These are phyloP conservation scores for Hirschfeldia incana DNA, from an alignment of 345 rosid genomes.

Conservation along the genomic window DNA sequence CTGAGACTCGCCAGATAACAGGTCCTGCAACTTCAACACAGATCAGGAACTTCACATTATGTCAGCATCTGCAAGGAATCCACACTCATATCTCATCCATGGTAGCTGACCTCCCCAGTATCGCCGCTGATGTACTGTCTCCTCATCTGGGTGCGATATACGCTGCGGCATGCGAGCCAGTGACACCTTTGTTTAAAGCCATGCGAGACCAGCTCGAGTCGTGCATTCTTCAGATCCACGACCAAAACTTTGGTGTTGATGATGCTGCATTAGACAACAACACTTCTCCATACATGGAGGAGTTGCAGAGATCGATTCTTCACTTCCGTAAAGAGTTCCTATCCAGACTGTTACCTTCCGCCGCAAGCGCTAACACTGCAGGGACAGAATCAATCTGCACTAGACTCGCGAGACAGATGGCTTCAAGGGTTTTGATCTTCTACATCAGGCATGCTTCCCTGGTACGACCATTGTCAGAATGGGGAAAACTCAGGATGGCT, in stretches of 20 bases:
- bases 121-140: slow-evolving; percentile 82
- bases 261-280: slow-evolving; percentile 88
- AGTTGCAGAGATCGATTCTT: slow-evolving; percentile 79
- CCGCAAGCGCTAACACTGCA: slow-evolving; percentile 52
- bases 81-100: slow-evolving; percentile 72
- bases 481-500: slow-evolving; percentile 96
- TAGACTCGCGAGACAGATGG: slow-evolving; percentile 85
- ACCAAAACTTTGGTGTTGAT: slow-evolving; percentile 81
- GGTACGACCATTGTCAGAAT: slow-evolving; percentile 94
- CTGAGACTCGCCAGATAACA: slow-evolving; percentile 84
- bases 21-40: slow-evolving; percentile 90
- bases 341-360: slow-evolving; percentile 74
- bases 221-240: slow-evolving; percentile 89
- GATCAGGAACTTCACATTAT: slow-evolving; percentile 79
- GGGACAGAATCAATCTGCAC: slow-evolving; percentile 89
- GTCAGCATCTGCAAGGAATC: slow-evolving; percentile 91
- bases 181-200: slow-evolving; percentile 85
- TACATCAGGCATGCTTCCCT: slow-evolving; percentile 93
- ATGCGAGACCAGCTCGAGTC: slow-evolving; percentile 90
- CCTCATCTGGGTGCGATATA: slow-evolving; percentile 72
- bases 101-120: slow-evolving; percentile 65
- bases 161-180: slow-evolving; percentile 85
- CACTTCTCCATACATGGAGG: slow-evolving; percentile 97
- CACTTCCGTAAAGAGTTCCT: slow-evolving; percentile 91
- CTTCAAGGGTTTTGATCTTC: slow-evolving; percentile 81